Base-by-base conservation (phyloP, 176 grass and related monocot species). In the Aegilops bicornis region DNA sequence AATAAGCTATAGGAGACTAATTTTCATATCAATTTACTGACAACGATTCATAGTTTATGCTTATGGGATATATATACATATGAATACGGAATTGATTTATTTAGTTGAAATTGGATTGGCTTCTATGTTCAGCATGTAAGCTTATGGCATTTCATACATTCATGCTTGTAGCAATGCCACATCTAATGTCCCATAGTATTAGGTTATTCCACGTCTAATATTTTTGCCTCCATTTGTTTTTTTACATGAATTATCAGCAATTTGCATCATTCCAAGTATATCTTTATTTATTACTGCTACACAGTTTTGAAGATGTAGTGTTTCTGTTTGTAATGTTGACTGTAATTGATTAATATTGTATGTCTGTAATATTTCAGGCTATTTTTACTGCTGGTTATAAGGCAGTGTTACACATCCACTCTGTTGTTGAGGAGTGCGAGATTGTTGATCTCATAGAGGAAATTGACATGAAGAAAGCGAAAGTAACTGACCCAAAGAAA, bases 371-470 rank as follows among this genome's bases (percentile, higher is more conserved):
- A 80, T 27, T 67, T 50, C 81, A 98, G 96, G 96, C 96, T 81
- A 98, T 98, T 88, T 98, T 98, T 76, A 96, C 96, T 76, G 91
- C 96, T 77, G 93, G 96, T 16, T 98, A 98, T 59, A 98, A 92
- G 72, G 96, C 93, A 66, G 92, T 98, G 64, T 74, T 98, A 85
- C 96, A 98, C 86, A 96, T 98, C 81, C 96, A 98, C 73, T 93
- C 96, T 25, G 79, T 98, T 25, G 96, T 98, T 22, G 96, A 98
- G 82, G 96, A 98, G 80, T 94, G 93, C 91, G 96, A 98, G 81
- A 96, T 98, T 86, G 88, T 98, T 45, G 96, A 98, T 37, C 90
- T 98, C 77, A 94, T 98, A 95, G 95, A 94, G 76, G 95, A 97
- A 90, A 97, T 97, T 74, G 95, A 94, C 16, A 96, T 88, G 65